Conservation (phyloP, 2,329 filamentous ascomycete genomes). For the Penicillium sp. region DNA sequence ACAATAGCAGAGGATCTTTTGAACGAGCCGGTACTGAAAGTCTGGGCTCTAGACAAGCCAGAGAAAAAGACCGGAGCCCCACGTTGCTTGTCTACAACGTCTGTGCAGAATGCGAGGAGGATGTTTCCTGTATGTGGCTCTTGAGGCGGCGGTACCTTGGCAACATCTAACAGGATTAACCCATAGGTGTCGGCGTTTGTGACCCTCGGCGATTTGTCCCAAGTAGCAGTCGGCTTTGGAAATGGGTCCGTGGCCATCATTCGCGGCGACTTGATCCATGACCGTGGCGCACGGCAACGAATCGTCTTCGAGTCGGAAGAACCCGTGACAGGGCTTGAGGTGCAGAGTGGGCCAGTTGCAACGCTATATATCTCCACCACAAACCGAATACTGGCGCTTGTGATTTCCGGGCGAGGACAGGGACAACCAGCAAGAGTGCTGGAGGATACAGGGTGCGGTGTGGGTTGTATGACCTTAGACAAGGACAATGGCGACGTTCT, state of each 20-base stretch:
- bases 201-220: constrained; percentile 83
- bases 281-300: constrained; percentile 89
- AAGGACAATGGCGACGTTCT: constrained; percentile 80
- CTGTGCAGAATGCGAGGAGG: constrained; percentile 86
- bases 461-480: constrained; percentile 95
- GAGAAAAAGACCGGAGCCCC: constrained; percentile 93
- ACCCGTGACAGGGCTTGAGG: constrained; percentile 88
- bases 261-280: constrained; percentile 91
- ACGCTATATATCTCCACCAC: constrained; percentile 93
- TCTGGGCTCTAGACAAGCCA: constrained; percentile 94
- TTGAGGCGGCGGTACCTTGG: neutral
- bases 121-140: constrained; percentile 76
- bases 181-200: constrained; percentile 76
- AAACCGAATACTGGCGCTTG: constrained; percentile 80
- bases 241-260: constrained; percentile 95
- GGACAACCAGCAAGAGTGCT: constrained; percentile 85
- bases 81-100: constrained; percentile 83
- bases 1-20: constrained; percentile 83
- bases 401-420: constrained; percentile 86
- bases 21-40: constrained; percentile 85
- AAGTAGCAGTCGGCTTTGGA: constrained; percentile 92
- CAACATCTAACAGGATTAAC: neutral
- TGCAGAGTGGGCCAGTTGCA: constrained; percentile 67
- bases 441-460: constrained; percentile 85
- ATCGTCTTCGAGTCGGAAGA: constrained; percentile 97